A percentile compares a stretch with the other conserved stretches of the same genome.
These are phyloP conservation scores for Hypoxylon fragiforme DNA, from an alignment of 495 filamentous ascomycete species.

Conservation along the genomic window DNA sequence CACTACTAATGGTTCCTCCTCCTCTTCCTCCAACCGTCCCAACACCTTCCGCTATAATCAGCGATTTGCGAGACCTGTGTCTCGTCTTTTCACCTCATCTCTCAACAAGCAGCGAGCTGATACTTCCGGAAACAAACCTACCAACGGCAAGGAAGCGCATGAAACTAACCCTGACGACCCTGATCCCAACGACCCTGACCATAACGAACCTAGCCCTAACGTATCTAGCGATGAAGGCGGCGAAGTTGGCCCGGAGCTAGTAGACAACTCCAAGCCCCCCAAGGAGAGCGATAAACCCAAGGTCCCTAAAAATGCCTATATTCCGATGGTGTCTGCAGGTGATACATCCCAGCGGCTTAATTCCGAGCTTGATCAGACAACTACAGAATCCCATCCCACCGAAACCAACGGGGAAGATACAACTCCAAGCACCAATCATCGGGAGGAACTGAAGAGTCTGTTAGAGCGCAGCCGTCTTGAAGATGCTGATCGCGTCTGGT, in stretches of 20 bases:
- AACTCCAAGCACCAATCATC: neutral
- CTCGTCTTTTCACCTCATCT: constrained; percentile 33
- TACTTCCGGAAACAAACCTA: neutral
- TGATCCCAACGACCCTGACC: neutral
- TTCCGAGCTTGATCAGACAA: too few relatives aligned
- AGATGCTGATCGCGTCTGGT: constrained; percentile 27
- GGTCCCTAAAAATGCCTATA: too few relatives aligned
- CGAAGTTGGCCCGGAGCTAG: too few relatives aligned
- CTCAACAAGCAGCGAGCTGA: constrained; percentile 8
- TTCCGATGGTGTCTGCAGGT: too few relatives aligned
- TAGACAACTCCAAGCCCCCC: too few relatives aligned
- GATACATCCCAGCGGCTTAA: too few relatives aligned
- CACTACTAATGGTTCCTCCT: constrained; percentile 3
- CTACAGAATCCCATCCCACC: too few relatives aligned
- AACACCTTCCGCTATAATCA: constrained; percentile 12
- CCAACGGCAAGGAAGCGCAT: neutral
- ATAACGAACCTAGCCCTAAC: neutral
- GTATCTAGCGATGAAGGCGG: too few relatives aligned
- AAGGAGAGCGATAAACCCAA: too few relatives aligned
- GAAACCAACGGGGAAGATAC: too few relatives aligned
- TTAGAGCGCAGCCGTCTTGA: too few relatives aligned
- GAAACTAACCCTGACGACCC: neutral
- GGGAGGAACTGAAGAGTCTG: too few relatives aligned
- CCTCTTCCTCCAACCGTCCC: constrained; percentile 5
- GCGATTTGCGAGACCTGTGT: constrained; percentile 10